These are phyloP conservation scores for Teratosphaeriaceae sp. DNA, from an alignment of 2,329 filamentous ascomycete species.

Conservation along the genomic window DNA sequence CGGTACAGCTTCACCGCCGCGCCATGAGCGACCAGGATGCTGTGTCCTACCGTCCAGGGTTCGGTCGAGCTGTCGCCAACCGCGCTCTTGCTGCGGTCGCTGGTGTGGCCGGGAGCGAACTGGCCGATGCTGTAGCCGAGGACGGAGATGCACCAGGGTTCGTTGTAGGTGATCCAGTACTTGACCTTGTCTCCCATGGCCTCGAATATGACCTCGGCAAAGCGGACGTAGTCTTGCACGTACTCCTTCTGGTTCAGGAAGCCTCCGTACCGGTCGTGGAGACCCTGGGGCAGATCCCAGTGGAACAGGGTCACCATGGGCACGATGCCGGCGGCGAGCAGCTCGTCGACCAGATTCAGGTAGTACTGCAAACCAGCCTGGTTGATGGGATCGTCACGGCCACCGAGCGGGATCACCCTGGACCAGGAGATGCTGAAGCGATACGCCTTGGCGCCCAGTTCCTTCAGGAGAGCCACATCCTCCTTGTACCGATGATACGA, in stretches of 20 bases:
- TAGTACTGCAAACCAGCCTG: constrained; percentile 72
- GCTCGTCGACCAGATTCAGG: constrained; percentile 68
- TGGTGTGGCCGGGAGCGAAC: constrained; percentile 77
- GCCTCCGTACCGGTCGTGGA: constrained; percentile 76
- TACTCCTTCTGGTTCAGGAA: constrained; percentile 77
- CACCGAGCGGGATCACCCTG: constrained; percentile 78
- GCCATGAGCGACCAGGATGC: constrained; percentile 71
- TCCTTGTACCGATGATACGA: constrained; percentile 74
- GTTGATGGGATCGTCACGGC: constrained; percentile 75
- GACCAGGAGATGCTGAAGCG: constrained; percentile 81
- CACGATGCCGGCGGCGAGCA: constrained; percentile 67
- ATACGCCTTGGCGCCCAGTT: constrained; percentile 66
- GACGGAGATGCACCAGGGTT: constrained; percentile 79
- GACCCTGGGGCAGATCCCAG: constrained; percentile 76
- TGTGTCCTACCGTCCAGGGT: constrained; percentile 78
- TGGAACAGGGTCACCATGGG: constrained; percentile 81
- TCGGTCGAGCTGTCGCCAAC: constrained; percentile 70
- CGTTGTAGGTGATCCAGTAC: constrained; percentile 56
- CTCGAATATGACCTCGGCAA: constrained; percentile 69
- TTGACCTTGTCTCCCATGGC: constrained; percentile 68
- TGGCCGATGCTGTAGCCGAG: constrained; percentile 71
- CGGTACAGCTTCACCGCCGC: constrained; percentile 75
- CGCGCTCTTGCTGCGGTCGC: constrained; percentile 62
- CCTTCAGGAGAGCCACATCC: constrained; percentile 72
- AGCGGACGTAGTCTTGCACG: constrained; percentile 71